These are phyloP conservation scores for Aspergillus luchuensis DNA, from an alignment of 2,329 filamentous ascomycete species.

Conservation along the genomic window DNA sequence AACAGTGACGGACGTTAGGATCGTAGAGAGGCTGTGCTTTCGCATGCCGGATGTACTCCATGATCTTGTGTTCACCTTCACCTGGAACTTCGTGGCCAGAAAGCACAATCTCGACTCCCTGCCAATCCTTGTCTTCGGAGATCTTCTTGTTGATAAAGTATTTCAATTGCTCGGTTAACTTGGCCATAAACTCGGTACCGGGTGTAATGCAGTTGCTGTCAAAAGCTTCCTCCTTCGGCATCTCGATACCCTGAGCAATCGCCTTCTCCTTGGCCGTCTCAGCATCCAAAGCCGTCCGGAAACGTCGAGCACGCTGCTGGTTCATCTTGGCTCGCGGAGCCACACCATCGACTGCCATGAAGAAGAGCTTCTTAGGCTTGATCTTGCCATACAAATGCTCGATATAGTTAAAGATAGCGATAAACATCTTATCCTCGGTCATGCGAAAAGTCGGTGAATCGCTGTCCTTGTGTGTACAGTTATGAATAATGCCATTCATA, in stretches of 20 bases:
- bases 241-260: constrained; percentile 80
- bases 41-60: constrained; percentile 98
- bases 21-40: constrained; percentile 94
- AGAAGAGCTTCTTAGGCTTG: constrained; percentile 97
- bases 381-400: constrained; percentile 98
- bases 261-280: constrained; percentile 92
- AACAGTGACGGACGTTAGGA: constrained; percentile 89
- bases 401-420: constrained; percentile 99
- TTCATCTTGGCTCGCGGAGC: constrained; percentile 99
- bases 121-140: constrained; percentile 95
- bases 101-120: constrained; percentile 91
- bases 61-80: constrained; percentile 99
- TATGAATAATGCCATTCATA: constrained; percentile 99
- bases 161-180: constrained; percentile 87
- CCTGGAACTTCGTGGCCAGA: constrained; percentile 97
- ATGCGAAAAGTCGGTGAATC: constrained; percentile 90
- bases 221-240: constrained; percentile 93
- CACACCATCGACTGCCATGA: constrained; percentile 99
- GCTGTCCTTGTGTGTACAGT: constrained; percentile 96
- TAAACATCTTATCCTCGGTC: constrained; percentile 99
- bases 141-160: constrained; percentile 99
- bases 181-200: constrained; percentile 96
- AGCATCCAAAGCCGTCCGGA: constrained; percentile 88
- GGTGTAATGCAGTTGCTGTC: constrained; percentile 99
- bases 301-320: constrained; percentile 92